These are phyloP conservation scores for Climacium dendroides DNA, from an alignment of 225 moss, liverwort and hornwort species.

Conservation along the genomic window DNA sequence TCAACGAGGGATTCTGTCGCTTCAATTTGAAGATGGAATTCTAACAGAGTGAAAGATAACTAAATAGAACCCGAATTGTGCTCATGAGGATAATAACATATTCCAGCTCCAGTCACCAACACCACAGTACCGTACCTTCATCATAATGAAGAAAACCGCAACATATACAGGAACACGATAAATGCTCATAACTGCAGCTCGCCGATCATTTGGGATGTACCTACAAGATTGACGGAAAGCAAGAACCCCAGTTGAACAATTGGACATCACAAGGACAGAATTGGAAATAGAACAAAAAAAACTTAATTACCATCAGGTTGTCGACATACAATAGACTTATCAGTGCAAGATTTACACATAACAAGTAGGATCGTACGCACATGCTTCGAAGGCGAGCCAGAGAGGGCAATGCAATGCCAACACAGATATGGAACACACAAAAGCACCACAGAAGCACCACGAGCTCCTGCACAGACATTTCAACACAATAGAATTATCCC, in stretches of 20 bases:
- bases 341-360: neutral
- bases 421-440: slow-evolving; percentile 69
- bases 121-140: slow-evolving; percentile 18
- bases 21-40: neutral
- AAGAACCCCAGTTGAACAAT: neutral
- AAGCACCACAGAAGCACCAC: slow-evolving; percentile 68
- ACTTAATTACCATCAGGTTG: neutral
- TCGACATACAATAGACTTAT: neutral
- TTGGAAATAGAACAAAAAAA: neutral
- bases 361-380: slow-evolving; percentile 4
- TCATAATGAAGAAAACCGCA: slow-evolving; percentile 36
- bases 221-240: slow-evolving; percentile 19
- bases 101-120: neutral
- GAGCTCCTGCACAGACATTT: slow-evolving; percentile 44
- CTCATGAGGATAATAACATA: neutral
- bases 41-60: neutral
- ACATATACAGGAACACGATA: slow-evolving; percentile 53
- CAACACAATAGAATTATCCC: neutral
- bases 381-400: slow-evolving; percentile 76
- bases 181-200: slow-evolving; percentile 68
- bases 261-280: neutral
- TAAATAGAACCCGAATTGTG: neutral
- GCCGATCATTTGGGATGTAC: slow-evolving; percentile 68
- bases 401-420: slow-evolving; percentile 70
- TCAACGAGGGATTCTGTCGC: neutral